These are phyloP conservation scores for Rubia occidens DNA, from an alignment of 305 asterid genomes.

Conservation along the genomic window DNA sequence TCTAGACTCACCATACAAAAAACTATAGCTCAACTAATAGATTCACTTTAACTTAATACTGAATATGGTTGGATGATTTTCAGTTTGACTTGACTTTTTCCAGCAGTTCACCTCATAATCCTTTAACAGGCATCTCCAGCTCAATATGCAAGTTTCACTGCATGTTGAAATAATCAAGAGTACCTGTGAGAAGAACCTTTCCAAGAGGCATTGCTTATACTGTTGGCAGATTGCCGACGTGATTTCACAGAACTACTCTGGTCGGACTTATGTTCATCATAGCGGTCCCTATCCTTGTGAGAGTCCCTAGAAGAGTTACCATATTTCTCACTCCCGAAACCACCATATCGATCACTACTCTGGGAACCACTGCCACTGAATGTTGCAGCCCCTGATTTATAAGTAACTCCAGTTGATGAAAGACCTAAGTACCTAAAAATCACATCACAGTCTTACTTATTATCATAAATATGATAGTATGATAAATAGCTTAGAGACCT, in stretches of 20 bases:
- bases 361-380: slow-evolving; percentile 48
- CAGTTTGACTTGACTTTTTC: neutral
- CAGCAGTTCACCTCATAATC: neutral
- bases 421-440: slow-evolving; percentile 67
- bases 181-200: slow-evolving; percentile 71
- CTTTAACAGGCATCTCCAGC: neutral
- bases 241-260: slow-evolving; percentile 27
- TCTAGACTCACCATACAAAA: neutral
- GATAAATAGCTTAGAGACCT: slow-evolving; percentile 10
- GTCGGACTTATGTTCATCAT: slow-evolving; percentile 50
- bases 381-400: slow-evolving; percentile 63
- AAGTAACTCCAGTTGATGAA: slow-evolving; percentile 84
- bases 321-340: slow-evolving; percentile 52
- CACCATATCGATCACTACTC: slow-evolving; percentile 52
- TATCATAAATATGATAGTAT: slow-evolving; percentile 12
- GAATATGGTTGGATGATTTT: neutral
- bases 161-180: neutral
- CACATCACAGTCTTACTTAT: slow-evolving; percentile 13
- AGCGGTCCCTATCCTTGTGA: slow-evolving; percentile 42
- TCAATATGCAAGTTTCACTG: neutral
- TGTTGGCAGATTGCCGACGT: slow-evolving; percentile 15
- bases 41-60: neutral
- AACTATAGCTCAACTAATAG: neutral
- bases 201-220: slow-evolving; percentile 26
- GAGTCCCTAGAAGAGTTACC: slow-evolving; percentile 39